Evolutionary conservation across 2,329 filamentous ascomycete species (phyloP).

Genomic region (Blumeriella jaapii): DNA sequence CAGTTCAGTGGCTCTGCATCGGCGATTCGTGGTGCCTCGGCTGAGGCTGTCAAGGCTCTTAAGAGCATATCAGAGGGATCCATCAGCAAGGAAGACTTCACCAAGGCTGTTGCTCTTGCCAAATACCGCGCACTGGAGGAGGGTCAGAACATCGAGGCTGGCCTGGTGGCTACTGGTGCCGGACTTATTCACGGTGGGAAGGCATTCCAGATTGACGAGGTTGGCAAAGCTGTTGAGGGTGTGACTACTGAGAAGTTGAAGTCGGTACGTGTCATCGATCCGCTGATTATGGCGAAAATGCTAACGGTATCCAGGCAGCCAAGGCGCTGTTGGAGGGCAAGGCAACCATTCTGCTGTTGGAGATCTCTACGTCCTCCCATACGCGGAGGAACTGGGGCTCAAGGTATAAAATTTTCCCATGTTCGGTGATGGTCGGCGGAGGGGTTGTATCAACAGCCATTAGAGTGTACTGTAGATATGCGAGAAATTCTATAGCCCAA

Average conservation of each 20-base stretch:
- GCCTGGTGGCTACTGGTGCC: conserved; percentile 73
- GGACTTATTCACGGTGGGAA: conserved; percentile 72
- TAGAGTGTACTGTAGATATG: conserved; percentile 29
- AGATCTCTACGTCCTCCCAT: conserved; percentile 84
- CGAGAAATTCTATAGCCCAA: conserved; percentile 17
- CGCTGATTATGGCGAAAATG: conserved; percentile 15
- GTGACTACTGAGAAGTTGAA: conserved; percentile 80
- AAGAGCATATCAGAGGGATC: conserved; percentile 69
- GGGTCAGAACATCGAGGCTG: conserved; percentile 65
- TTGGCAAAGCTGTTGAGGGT: conserved; percentile 65
- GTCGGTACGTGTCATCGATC: conserved; percentile 48
- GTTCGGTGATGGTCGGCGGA: conserved; percentile 9
- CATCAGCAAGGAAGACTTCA: conserved; percentile 72
- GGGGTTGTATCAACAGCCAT: conserved; percentile 28
- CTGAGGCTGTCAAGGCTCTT: conserved; percentile 68
- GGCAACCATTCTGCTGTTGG: conserved; percentile 81
- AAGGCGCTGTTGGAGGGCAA: conserved; percentile 81
- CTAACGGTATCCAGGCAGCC: conserved; percentile 51
- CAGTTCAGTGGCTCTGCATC: conserved; percentile 65
- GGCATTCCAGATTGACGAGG: conserved; percentile 71
- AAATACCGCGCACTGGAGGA: conserved; percentile 85
- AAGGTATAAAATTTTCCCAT: conserved; percentile 60
- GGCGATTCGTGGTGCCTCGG: conserved; percentile 62
- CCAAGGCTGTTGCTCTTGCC: conserved; percentile 83
- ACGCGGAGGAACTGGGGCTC: conserved; percentile 86